Conservation (phyloP, 495 filamentous ascomycete species). For the Sabuloglossum arenarium region DNA sequence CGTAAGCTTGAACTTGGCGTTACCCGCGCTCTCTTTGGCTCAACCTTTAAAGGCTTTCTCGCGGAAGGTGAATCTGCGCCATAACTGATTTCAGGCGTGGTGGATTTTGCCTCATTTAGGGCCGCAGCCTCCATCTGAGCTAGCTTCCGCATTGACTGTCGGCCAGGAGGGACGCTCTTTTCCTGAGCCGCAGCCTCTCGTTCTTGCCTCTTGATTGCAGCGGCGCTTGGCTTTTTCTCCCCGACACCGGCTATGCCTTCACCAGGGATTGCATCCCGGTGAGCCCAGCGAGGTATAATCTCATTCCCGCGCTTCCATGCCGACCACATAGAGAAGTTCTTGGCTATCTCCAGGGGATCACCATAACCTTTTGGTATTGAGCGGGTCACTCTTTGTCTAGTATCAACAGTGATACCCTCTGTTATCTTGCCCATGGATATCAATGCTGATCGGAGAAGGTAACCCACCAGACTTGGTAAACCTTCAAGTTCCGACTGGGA, state of each 20-base stretch:
- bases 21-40: neutral
- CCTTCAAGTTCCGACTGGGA: slow-evolving; percentile 50
- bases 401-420: slow-evolving; percentile 34
- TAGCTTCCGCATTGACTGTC: slow-evolving; percentile 12
- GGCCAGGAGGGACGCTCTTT: slow-evolving; percentile 10
- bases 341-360: slow-evolving; percentile 38
- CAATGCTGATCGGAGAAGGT: slow-evolving; percentile 46
- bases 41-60: neutral
- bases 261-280: slow-evolving; percentile 16
- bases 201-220: slow-evolving; percentile 13
- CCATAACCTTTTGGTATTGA: slow-evolving; percentile 43
- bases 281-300: slow-evolving; percentile 42
- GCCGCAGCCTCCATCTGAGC: slow-evolving; percentile 6
- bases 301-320: slow-evolving; percentile 60
- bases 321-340: slow-evolving; percentile 47
- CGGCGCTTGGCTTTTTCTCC: slow-evolving; percentile 13
- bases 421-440: slow-evolving; percentile 40
- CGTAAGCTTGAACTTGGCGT: neutral
- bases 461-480: slow-evolving; percentile 37
- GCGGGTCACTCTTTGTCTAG: slow-evolving; percentile 34
- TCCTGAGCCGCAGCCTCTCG: slow-evolving; percentile 10
- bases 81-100: neutral
- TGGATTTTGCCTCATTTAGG: neutral
- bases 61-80: neutral
- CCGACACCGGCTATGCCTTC: slow-evolving; percentile 6